Conservation (phyloP, 805 yeast species). For the Saccharomycopsis fibuligera region DNA sequence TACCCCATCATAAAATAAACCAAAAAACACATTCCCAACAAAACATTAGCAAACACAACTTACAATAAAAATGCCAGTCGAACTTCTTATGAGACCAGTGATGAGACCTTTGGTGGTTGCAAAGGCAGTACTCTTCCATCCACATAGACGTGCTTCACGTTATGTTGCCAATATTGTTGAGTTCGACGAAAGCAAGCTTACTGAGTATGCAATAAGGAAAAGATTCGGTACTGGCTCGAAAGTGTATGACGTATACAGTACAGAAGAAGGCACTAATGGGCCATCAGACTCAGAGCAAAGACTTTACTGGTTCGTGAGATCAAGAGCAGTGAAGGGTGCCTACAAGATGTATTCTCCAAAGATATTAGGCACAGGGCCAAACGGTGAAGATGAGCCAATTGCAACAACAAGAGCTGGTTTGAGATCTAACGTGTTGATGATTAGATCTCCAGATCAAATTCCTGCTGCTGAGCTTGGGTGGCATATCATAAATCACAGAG, state of each 20-base stretch:
- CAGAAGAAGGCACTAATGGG: conserved; percentile 32
- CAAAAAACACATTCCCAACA: too few species aligned
- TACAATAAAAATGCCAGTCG: conserved; percentile 56
- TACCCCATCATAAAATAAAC: too few species aligned
- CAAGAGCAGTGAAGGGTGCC: conserved; percentile 64
- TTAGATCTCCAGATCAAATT: conserved; percentile 40
- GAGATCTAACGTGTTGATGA: conserved; percentile 50
- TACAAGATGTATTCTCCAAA: conserved; percentile 47
- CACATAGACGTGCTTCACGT: conserved; percentile 50
- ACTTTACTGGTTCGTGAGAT: conserved; percentile 48
- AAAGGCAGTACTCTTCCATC: conserved; percentile 46
- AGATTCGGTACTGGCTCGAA: conserved; percentile 60
- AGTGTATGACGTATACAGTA: conserved; percentile 46
- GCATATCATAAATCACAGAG: conserved; percentile 54
- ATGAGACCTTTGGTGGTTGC: conserved; percentile 55
- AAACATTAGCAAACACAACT: too few species aligned
- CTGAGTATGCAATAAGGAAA: conserved; percentile 43
- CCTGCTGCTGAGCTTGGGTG: conserved; percentile 56
- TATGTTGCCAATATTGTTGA: conserved; percentile 50
- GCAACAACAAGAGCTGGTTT: conserved; percentile 56
- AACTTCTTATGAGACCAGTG: conserved; percentile 49
- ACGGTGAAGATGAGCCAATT: conserved; percentile 50
- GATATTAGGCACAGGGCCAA: conserved; percentile 36
- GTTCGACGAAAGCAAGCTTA: conserved; percentile 30
- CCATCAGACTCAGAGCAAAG: conserved; percentile 38